A percentile compares a stretch with the other conserved stretches of the same genome.
phyloP scores from a whole-genome alignment of 176 grass and related monocot genomes.

The Urochloa ruziziensis region DNA sequence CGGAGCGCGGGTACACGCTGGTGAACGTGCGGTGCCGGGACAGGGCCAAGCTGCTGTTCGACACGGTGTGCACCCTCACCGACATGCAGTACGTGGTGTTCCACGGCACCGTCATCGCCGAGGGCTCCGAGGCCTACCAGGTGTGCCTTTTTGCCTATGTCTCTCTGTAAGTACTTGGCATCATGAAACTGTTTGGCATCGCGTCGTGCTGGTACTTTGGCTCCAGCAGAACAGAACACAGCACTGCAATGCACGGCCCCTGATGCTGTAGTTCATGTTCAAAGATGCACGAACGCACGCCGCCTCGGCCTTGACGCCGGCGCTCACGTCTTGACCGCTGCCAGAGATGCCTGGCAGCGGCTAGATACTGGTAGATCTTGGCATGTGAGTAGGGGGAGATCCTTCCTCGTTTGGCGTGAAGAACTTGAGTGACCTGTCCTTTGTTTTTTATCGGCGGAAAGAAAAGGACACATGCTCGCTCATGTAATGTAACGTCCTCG shows the following conservation, averaged over 20 bases:
- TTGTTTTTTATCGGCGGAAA: neutral
- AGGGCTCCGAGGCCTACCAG: constrained; percentile 78
- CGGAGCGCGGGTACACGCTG: constrained; percentile 71
- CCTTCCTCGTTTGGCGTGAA: constrained; percentile 33
- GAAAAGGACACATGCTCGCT: constrained; percentile 28
- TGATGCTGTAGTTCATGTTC: neutral
- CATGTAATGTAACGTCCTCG: neutral
- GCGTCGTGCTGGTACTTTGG: neutral
- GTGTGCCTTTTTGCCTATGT: neutral
- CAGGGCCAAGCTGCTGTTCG: constrained; percentile 78
- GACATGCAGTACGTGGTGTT: constrained; percentile 90
- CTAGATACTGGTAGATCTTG: constrained; percentile 33
- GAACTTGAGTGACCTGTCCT: constrained; percentile 9
- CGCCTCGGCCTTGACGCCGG: neutral
- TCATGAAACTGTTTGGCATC: neutral
- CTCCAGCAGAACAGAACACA: neutral
- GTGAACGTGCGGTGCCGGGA: constrained; percentile 78
- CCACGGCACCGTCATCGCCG: constrained; percentile 80
- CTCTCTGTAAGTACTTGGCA: neutral
- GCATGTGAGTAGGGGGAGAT: constrained; percentile 23
- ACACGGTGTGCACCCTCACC: constrained; percentile 88
- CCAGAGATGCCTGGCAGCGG: neutral
- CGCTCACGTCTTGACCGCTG: constrained; percentile 37
- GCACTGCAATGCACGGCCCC: neutral
- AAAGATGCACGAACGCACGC: neutral